These are phyloP conservation scores for Cyanodermella asteris DNA, from an alignment of 2,329 filamentous ascomycete species.

Conservation along the genomic window DNA sequence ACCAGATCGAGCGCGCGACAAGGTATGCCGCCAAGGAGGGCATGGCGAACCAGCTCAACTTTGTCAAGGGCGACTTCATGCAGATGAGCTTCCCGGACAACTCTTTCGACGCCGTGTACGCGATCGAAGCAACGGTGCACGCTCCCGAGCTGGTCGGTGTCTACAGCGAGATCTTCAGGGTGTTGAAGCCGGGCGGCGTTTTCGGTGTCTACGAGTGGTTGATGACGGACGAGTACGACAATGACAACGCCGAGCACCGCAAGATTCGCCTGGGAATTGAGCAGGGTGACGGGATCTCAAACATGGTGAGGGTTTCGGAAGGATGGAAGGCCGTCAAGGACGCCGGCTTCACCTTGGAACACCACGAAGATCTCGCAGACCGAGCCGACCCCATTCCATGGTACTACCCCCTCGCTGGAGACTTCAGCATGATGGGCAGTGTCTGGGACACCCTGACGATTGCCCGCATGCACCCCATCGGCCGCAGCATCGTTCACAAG, in stretches of 20 bases:
- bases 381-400: slow-evolving; percentile 57
- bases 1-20: slow-evolving; percentile 89
- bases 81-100: slow-evolving; percentile 92
- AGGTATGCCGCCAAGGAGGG: slow-evolving; percentile 65
- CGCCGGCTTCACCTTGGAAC: slow-evolving; percentile 65
- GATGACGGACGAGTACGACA: slow-evolving; percentile 92
- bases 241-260: slow-evolving; percentile 65
- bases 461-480: slow-evolving; percentile 70
- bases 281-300: slow-evolving; percentile 86
- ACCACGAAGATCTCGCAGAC: slow-evolving; percentile 70
- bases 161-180: slow-evolving; percentile 84
- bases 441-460: slow-evolving; percentile 63
- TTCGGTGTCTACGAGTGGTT: slow-evolving; percentile 99
- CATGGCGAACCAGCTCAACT: slow-evolving; percentile 56
- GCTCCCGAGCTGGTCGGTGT: slow-evolving; percentile 77
- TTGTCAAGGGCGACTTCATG: slow-evolving; percentile 96
- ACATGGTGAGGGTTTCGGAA: slow-evolving; percentile 80
- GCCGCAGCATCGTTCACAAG: slow-evolving; percentile 51
- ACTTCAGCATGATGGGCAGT: slow-evolving; percentile 64
- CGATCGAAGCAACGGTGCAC: slow-evolving; percentile 92
- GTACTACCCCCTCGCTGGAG: slow-evolving; percentile 82
- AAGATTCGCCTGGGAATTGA: slow-evolving; percentile 87
- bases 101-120: slow-evolving; percentile 87
- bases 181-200: slow-evolving; percentile 83
- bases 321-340: slow-evolving; percentile 63